These are phyloP conservation scores for Sugiyamaella novakii DNA, from an alignment of 1,139 yeast genomes.

Conservation along the genomic window DNA sequence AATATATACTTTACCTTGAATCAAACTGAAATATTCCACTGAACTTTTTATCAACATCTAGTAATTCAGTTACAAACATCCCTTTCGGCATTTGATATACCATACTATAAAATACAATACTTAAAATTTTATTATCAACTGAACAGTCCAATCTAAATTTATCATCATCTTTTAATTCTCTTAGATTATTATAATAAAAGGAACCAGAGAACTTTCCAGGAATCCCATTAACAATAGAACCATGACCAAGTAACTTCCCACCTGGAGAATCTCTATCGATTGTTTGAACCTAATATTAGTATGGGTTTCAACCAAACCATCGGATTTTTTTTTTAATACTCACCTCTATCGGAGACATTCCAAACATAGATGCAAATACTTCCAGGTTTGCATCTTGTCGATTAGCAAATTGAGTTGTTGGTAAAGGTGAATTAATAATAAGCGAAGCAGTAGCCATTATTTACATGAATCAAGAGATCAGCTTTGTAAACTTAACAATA, in stretches of 20 bases:
- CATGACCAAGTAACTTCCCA: slow-evolving; percentile 35
- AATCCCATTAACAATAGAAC: slow-evolving; percentile 32
- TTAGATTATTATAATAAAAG: slow-evolving; percentile 33
- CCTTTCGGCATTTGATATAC: slow-evolving; percentile 22
- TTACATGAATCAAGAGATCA: too few species aligned
- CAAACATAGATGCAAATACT: slow-evolving; percentile 33
- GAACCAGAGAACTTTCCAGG: slow-evolving; percentile 35
- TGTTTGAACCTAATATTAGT: slow-evolving; percentile 46
- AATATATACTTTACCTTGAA: not conserved
- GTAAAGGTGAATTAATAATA: slow-evolving; percentile 10
- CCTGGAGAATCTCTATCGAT: slow-evolving; percentile 59
- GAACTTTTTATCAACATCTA: slow-evolving; percentile 23
- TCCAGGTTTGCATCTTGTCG: slow-evolving; percentile 15
- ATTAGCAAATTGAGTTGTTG: slow-evolving; percentile 14
- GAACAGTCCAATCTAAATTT: slow-evolving; percentile 32
- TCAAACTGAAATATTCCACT: slow-evolving; percentile 29
- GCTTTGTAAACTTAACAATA: too few species aligned
- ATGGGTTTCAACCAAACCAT: not conserved
- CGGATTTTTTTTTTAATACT: slow-evolving; percentile 15
- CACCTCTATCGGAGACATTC: slow-evolving; percentile 34
- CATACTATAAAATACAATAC: slow-evolving; percentile 13
- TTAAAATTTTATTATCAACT: slow-evolving; percentile 24
- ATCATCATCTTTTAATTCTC: slow-evolving; percentile 31
- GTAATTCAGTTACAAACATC: slow-evolving; percentile 24
- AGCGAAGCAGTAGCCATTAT: slow-evolving; percentile 5